A percentile compares a stretch with the other conserved stretches of the same genome.
Evolutionary conservation across 306 rosid species (phyloP).

Genomic region (Rubus parviflorus): DNA sequence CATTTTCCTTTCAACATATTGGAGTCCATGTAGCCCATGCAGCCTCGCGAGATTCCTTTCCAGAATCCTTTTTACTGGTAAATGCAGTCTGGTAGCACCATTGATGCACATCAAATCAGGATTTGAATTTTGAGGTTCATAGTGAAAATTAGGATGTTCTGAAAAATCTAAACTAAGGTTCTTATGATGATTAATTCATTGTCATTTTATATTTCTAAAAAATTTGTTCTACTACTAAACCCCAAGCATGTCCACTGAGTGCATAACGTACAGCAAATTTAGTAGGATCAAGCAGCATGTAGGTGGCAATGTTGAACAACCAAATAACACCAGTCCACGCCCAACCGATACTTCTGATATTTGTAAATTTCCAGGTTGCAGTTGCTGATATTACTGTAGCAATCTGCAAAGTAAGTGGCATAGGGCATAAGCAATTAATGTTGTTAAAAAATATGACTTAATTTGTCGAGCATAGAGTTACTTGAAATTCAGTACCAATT

Average conservation of each 20-base stretch:
- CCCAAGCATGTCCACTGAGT: conserved; percentile 72
- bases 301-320: conserved; percentile 52
- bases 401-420: conserved; percentile 33
- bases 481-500: conserved; percentile 42
- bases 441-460: neutral
- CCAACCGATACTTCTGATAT: conserved; percentile 59
- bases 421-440: neutral
- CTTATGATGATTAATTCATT: too few relatives aligned
- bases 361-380: conserved; percentile 38
- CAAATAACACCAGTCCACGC: conserved; percentile 68
- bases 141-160: too few relatives aligned
- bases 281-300: conserved; percentile 62
- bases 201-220: too few relatives aligned
- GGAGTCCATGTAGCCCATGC: too few relatives aligned
- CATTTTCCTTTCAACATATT: conserved; percentile 34
- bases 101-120: too few relatives aligned
- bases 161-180: too few relatives aligned
- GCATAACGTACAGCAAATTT: conserved; percentile 71
- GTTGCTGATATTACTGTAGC: conserved; percentile 68
- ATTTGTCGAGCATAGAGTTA: neutral
- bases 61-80: too few relatives aligned
- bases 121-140: too few relatives aligned
- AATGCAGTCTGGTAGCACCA: too few relatives aligned
- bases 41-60: too few relatives aligned
- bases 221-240: conserved; percentile 56